Percentiles rank a stretch among this genome's conserved stretches.
phyloP scores from a whole-genome alignment of 208 protist species.

The Kentomonas sorsogonicus region DNA sequence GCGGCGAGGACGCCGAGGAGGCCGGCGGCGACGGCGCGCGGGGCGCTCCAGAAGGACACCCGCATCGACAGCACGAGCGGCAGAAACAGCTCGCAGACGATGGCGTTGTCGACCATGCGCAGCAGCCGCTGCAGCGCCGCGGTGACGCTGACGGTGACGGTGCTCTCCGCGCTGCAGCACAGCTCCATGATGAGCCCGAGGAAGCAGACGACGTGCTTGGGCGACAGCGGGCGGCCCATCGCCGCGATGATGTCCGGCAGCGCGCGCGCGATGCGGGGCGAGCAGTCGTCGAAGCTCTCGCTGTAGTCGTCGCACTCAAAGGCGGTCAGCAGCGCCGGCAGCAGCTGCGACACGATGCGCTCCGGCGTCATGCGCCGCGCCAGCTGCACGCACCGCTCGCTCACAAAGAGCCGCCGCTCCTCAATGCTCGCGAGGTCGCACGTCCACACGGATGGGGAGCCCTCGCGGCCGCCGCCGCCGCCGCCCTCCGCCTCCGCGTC shows the following conservation, averaged over 20 bases:
- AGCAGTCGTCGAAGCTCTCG: constrained; percentile 55
- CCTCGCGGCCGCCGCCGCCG: too few relatives aligned
- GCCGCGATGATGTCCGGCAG: constrained; percentile 50
- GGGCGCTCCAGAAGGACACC: constrained; percentile 57
- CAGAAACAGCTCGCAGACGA: constrained; percentile 38
- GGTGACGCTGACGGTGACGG: constrained; percentile 34
- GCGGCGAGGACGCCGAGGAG: constrained; percentile 50
- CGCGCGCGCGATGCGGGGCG: constrained; percentile 33
- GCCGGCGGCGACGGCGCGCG: constrained; percentile 57
- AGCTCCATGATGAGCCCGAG: constrained; percentile 74
- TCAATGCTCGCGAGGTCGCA: constrained; percentile 38
- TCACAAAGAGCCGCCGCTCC: constrained; percentile 51
- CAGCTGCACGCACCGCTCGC: constrained; percentile 25
- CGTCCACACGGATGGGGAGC: too few relatives aligned
- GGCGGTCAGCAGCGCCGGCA: constrained; percentile 53
- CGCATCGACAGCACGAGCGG: constrained; percentile 62
- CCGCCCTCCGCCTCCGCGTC: too few relatives aligned
- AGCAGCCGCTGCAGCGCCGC: constrained; percentile 34
- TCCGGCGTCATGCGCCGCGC: constrained; percentile 42
- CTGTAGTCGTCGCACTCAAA: constrained; percentile 55
- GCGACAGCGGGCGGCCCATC: too few relatives aligned
- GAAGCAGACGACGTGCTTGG: too few relatives aligned
- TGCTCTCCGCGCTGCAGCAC: constrained; percentile 47
- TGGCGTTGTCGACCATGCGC: constrained; percentile 27
- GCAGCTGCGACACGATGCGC: constrained; percentile 49